phyloP scores from a whole-genome alignment of 768 basidiomycete genomes.

The Tulasnella calospora region DNA sequence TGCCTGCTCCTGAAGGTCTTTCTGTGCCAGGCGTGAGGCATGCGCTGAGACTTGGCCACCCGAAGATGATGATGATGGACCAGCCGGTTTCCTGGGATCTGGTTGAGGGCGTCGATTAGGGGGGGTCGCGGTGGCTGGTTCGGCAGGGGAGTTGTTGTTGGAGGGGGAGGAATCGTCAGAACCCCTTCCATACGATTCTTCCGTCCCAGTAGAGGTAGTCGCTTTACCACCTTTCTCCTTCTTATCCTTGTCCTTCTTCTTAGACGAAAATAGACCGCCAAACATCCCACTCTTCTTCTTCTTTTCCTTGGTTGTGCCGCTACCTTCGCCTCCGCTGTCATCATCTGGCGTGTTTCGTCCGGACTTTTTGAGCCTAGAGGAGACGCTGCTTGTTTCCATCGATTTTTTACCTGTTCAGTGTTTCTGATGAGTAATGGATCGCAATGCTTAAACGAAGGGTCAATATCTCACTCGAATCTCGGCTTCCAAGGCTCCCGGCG shows the following conservation, averaged over 20 bases:
- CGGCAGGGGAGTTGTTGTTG: constrained; percentile 9
- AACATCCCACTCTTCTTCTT: constrained; percentile 57
- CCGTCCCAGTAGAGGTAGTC: constrained; percentile 20
- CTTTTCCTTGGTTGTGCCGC: constrained; percentile 45
- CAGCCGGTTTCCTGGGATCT: constrained; percentile 35
- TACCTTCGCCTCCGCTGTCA: constrained; percentile 30
- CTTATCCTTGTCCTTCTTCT: constrained; percentile 73
- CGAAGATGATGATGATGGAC: constrained; percentile 47
- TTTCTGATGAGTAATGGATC: not conserved
- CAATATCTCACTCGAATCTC: not conserved
- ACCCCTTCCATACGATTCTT: constrained; percentile 26
- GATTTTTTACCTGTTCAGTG: constrained; percentile 46
- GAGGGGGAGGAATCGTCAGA: constrained; percentile 23
- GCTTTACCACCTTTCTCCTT: constrained; percentile 48
- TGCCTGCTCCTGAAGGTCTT: constrained; percentile 83
- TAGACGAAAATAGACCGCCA: constrained; percentile 63
- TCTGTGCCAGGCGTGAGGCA: constrained; percentile 67
- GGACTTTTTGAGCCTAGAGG: not conserved
- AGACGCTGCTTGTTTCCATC: constrained; percentile 27
- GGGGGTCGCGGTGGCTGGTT: not conserved
- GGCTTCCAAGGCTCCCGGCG: constrained; percentile 16
- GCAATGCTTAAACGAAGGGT: not conserved
- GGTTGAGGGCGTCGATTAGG: constrained; percentile 28
- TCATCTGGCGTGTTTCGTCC: constrained; percentile 20
- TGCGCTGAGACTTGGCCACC: constrained; percentile 63